Evolutionary conservation across 345 rosid species (phyloP).

Genomic region (Theobroma cacao): DNA sequence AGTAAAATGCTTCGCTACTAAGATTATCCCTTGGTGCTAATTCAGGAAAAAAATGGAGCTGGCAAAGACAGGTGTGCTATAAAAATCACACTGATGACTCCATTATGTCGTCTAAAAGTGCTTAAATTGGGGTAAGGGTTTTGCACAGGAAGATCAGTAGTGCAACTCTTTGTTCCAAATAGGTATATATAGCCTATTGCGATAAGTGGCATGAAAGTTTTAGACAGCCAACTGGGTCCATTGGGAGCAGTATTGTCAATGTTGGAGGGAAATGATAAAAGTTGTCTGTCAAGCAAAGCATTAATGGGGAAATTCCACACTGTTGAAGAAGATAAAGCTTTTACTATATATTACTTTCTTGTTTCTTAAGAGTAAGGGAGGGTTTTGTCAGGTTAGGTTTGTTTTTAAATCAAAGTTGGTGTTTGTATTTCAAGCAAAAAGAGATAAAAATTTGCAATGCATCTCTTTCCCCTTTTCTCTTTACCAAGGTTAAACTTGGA

Average conservation of each 20-base stretch:
- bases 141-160: neutral
- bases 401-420: slow-evolving; percentile 25
- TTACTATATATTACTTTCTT: neutral
- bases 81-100: neutral
- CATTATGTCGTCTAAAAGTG: slow-evolving; percentile 1
- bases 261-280: neutral
- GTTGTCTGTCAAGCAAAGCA: neutral
- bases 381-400: slow-evolving; percentile 4
- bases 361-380: neutral
- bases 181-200: neutral
- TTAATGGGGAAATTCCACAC: neutral
- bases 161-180: neutral
- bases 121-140: neutral
- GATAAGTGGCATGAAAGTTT: no score
- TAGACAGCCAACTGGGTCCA: neutral
- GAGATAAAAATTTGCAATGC: neutral
- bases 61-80: neutral
- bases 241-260: neutral
- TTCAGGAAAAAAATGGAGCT: neutral
- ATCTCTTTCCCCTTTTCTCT: neutral
- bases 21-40: neutral
- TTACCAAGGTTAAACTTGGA: slow-evolving; percentile 30
- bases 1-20: neutral
- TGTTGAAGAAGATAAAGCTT: neutral
- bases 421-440: slow-evolving; percentile 13